Evolutionary conservation across 2,329 filamentous ascomycete genomes (phyloP).

Genomic region (Cladophialophora immunda): DNA sequence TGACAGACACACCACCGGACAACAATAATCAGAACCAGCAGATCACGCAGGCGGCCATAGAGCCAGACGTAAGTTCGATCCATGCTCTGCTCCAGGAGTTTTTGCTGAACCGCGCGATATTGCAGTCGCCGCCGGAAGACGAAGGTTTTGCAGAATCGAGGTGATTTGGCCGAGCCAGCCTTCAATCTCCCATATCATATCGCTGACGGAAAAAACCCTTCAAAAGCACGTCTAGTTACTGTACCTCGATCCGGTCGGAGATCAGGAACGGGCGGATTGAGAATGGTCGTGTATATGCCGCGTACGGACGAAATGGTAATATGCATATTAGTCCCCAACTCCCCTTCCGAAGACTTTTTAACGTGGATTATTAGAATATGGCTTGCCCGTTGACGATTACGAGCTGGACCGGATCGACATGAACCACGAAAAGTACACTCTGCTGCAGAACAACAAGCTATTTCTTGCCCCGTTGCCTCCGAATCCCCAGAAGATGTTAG

Average conservation of each 20-base stretch:
- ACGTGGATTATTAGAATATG: slow-evolving; percentile 19
- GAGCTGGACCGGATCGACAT: slow-evolving; percentile 37
- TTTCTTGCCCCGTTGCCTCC: slow-evolving; percentile 34
- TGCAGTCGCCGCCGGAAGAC: neutral
- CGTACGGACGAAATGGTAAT: slow-evolving; percentile 30
- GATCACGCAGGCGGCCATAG: slow-evolving; percentile 1
- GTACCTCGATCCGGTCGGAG: slow-evolving; percentile 31
- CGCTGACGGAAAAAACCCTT: neutral
- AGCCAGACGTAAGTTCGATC: slow-evolving; percentile 3
- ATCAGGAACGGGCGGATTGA: slow-evolving; percentile 32
- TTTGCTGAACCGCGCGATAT: neutral
- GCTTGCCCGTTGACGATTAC: slow-evolving; percentile 35
- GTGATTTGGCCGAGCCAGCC: neutral
- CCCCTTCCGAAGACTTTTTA: neutral
- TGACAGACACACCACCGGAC: neutral
- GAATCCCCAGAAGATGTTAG: slow-evolving; percentile 33
- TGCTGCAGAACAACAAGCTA: slow-evolving; percentile 33
- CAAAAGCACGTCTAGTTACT: slow-evolving; percentile 26
- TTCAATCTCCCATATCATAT: slow-evolving; percentile 4
- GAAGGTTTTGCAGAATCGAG: slow-evolving; percentile 1
- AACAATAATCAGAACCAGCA: slow-evolving; percentile 1
- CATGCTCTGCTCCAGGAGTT: slow-evolving; percentile 2
- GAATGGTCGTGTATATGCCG: slow-evolving; percentile 31
- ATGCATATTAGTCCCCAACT: neutral
- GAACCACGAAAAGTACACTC: slow-evolving; percentile 31